phyloP scores from a whole-genome alignment of 164 flowering plant species.

The Euptelea pleiosperma region DNA sequence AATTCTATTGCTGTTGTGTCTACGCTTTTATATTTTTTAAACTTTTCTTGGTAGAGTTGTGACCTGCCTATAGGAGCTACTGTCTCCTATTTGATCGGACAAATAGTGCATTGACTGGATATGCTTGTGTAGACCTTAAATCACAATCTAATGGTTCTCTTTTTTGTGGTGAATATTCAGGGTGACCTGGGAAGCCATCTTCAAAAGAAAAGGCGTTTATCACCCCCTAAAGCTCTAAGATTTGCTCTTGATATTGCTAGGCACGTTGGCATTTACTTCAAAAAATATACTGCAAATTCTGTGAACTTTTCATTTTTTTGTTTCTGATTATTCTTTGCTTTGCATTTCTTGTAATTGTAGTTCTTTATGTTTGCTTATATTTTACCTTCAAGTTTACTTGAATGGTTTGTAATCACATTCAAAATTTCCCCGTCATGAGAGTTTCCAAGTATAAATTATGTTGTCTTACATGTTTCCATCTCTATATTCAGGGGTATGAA shows the following conservation, averaged over 20 bases:
- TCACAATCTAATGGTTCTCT: not conserved
- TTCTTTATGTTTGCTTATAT: not conserved
- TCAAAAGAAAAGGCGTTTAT: conserved; percentile 82
- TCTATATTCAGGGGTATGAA: conserved; percentile 82
- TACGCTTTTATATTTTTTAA: not conserved
- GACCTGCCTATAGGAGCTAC: not conserved
- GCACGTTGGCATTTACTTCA: conserved; percentile 30
- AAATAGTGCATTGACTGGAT: not conserved
- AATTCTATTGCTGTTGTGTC: not conserved
- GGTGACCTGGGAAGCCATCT: conserved; percentile 86
- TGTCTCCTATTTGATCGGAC: not conserved
- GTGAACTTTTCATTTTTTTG: not conserved
- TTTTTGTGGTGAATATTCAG: conserved; percentile 38
- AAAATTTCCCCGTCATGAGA: no score
- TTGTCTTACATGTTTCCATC: conserved; percentile 2
- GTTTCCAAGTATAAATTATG: not conserved
- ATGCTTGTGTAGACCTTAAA: not conserved
- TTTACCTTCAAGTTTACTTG: no score
- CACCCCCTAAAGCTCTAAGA: conserved; percentile 78
- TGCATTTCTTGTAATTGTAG: not conserved
- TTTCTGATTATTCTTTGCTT: not conserved
- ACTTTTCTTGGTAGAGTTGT: no score
- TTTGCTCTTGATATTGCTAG: conserved; percentile 95
- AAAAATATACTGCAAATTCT: not conserved
- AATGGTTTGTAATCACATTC: no score